Conservation (phyloP, 495 filamentous ascomycete genomes). For the Chaetomium cochliodes region DNA sequence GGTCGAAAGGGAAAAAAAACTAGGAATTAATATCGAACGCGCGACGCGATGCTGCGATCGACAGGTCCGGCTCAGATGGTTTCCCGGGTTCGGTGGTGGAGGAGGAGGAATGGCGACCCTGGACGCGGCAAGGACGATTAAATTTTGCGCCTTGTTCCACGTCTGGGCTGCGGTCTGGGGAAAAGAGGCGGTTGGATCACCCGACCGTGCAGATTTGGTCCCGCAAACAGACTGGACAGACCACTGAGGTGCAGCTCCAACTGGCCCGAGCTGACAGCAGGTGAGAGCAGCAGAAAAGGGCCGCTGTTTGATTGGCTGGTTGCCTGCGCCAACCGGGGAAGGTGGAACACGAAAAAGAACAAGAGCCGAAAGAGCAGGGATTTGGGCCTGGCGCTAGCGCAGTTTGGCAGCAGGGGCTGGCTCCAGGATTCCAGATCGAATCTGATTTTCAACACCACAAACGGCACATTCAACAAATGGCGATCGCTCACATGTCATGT, state of each 20-base stretch:
- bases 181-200: conserved; percentile 24
- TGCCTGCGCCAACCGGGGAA: conserved; percentile 1
- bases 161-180: conserved; percentile 20
- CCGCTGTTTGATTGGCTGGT: conserved; percentile 17
- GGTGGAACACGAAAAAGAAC: conserved; percentile 18
- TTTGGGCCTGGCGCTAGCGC: conserved; percentile 17
- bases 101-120: background rate
- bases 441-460: conserved; percentile 1
- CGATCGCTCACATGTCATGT: background rate
- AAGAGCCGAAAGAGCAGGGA: conserved; percentile 22
- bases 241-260: too few species aligned
- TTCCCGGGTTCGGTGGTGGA: background rate
- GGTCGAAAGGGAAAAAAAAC: background rate
- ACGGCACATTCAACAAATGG: background rate
- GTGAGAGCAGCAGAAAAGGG: background rate
- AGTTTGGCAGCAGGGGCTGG: conserved; percentile 19
- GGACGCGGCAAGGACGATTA: conserved; percentile 6
- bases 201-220: conserved; percentile 28
- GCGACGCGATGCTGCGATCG: background rate
- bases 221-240: conserved; percentile 17
- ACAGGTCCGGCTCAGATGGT: background rate
- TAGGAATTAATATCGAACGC: background rate
- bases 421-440: background rate
- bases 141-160: conserved; percentile 26
- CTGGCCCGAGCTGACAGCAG: conserved; percentile 23